Percentiles rank a stretch among this genome's conserved stretches.
phyloP scores from a whole-genome alignment of 2,329 filamentous ascomycete species.

The Pseudocercospora macadamiae region DNA sequence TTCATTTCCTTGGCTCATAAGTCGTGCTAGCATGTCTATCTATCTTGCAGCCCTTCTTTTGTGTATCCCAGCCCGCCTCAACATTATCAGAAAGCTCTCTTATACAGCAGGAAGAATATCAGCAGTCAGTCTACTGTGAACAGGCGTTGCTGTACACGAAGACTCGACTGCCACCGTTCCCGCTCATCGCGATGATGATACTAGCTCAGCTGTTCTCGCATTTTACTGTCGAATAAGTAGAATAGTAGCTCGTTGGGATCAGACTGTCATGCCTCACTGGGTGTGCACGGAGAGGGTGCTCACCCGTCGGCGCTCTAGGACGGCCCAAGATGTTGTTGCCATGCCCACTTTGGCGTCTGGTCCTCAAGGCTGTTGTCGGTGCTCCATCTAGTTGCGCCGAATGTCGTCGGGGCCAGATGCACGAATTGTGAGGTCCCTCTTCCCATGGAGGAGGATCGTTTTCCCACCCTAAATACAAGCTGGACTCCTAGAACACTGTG shows the following conservation, averaged over 20 bases:
- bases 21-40: neutral
- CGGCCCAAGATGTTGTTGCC: neutral
- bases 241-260: conserved; percentile 11
- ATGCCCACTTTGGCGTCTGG: neutral
- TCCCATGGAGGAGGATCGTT: conserved; percentile 26
- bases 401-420: conserved; percentile 8
- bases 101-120: neutral
- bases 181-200: neutral
- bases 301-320: conserved; percentile 8
- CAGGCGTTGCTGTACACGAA: neutral
- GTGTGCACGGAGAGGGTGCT: conserved; percentile 18
- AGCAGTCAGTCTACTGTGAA: neutral
- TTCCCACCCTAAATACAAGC: conserved; percentile 32
- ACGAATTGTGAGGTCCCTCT: conserved; percentile 11
- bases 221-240: conserved; percentile 2
- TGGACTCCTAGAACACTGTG: conserved; percentile 75
- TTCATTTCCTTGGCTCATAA: no score
- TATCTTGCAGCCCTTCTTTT: neutral
- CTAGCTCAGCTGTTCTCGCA: neutral
- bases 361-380: neutral
- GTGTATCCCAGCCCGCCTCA: neutral
- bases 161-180: neutral
- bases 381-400: conserved; percentile 15
- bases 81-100: neutral
- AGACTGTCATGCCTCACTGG: conserved; percentile 10